These are phyloP conservation scores for Mycothermus thermophilus DNA, from an alignment of 495 filamentous ascomycete species.

Conservation along the genomic window DNA sequence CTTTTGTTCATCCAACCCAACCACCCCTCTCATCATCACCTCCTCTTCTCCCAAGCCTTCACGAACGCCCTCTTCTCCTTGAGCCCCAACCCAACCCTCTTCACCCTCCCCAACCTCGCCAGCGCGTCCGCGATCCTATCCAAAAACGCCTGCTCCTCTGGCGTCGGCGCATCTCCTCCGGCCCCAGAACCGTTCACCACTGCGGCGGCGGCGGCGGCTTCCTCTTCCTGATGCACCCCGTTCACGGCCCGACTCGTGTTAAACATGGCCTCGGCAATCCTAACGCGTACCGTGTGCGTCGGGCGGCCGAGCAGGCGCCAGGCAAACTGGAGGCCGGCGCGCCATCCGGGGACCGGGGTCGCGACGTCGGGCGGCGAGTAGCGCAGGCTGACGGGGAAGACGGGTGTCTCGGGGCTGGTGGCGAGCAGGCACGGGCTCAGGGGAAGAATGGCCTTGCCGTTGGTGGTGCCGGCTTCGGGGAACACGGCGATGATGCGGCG, in stretches of 20 bases:
- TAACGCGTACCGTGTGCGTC: conserved; percentile 78
- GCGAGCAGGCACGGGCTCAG: conserved; percentile 60
- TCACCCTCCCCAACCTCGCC: conserved; percentile 81
- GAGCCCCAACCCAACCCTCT: conserved; percentile 72
- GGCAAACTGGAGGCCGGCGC: conserved; percentile 48
- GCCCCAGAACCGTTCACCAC: conserved; percentile 29
- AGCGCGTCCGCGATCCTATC: conserved; percentile 72
- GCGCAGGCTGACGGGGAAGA: conserved; percentile 80
- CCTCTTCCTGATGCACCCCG: conserved; percentile 8
- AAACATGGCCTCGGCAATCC: conserved; percentile 62
- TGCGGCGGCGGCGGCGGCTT: conserved; percentile 6
- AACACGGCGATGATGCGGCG: conserved; percentile 68
- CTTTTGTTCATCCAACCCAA: background rate
- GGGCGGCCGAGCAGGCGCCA: conserved; percentile 77
- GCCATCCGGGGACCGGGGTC: conserved; percentile 60
- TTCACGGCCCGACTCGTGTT: conserved; percentile 22
- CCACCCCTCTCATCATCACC: conserved; percentile 5
- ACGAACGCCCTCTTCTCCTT: conserved; percentile 75
- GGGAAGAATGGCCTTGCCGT: conserved; percentile 79
- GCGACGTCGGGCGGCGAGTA: conserved; percentile 83
- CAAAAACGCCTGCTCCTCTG: conserved; percentile 47
- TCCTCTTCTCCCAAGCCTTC: conserved; percentile 35
- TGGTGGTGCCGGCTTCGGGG: conserved; percentile 87
- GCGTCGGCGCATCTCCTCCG: conserved; percentile 27
- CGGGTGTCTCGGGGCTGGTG: conserved; percentile 46